These are phyloP conservation scores for Fusarium verticillioides DNA, from an alignment of 2,329 filamentous ascomycete genomes.

Conservation along the genomic window DNA sequence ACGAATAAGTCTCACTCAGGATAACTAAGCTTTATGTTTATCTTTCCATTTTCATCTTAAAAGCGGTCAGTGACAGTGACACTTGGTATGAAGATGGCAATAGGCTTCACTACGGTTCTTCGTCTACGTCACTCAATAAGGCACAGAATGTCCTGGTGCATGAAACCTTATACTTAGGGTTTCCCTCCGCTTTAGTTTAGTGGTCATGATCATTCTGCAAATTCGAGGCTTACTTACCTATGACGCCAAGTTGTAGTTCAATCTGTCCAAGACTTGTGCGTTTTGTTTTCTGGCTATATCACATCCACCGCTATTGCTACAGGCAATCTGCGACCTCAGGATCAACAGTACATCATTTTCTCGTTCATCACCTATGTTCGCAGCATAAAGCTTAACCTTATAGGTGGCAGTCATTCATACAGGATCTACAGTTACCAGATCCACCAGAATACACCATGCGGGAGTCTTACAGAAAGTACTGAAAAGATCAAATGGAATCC, in stretches of 20 bases:
- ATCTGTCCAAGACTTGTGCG: not conserved
- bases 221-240: fast-evolving
- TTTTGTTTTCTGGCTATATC: not conserved
- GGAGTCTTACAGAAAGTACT: not conserved
- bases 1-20: fast-evolving
- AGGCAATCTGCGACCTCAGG: too few relatives aligned
- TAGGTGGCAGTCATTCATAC: too few relatives aligned
- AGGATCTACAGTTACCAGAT: not conserved
- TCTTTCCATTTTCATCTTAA: not conserved
- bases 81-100: too few relatives aligned
- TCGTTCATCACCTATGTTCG: too few relatives aligned
- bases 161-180: too few relatives aligned
- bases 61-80: not conserved
- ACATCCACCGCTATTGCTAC: not conserved
- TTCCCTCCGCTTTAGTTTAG: too few relatives aligned
- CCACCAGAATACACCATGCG: fast-evolving
- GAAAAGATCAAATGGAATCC: not conserved
- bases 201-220: not conserved
- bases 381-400: too few relatives aligned
- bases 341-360: not conserved
- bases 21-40: not conserved
- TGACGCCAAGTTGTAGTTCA: not conserved
- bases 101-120: not conserved
- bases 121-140: not conserved
- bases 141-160: not conserved